Evolutionary conservation across 805 yeast genomes (phyloP), one percentile per base, ranked within the genome.

Genomic region (Pichia occidentalis): DNA sequence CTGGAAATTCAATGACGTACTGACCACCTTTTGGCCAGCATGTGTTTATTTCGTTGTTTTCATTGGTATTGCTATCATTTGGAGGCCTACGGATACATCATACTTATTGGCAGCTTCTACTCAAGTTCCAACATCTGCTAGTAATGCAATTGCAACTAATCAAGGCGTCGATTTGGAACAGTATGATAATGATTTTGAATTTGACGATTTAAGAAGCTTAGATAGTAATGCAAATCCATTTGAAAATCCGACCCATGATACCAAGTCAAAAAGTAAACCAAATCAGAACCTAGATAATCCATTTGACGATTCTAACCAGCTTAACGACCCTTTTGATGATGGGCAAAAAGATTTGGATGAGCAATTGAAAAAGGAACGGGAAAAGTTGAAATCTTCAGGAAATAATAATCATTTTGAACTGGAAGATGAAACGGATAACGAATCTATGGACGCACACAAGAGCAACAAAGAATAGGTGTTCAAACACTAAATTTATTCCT

Each of bases 21-120:
- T 86, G 37, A 71, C 81, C 31, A 96, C 90, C 51, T 94, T 95
- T 65, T 88, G 97, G 96, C 95, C 96, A 27, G 80, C 95, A 34
- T 71, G 86, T 34, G 80, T 87, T 11, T 92, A 86, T 63, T 85
- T 84, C 54, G 62, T 80, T 33, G 88, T 88, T 26, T 88, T 92
- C 58, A 73, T 81, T 51, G 75, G 87, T 8, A 70, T 92, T 46
- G 85, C 95, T 5, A 76, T 87, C 66, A 74, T 92, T 46, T 92
- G 98, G 98, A 80, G 98, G 61, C 99, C 99, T 37, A 90, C 97
- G 0, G 92, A 83, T 50, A 86, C 95, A 28, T 87, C 95, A 41
- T 84, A 88, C 53, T 80, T 94, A 75, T 74, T 92, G 54, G 97
- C 97, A 10, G 88, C 88, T 45, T 85, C 96, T 2, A 85, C 86